These are phyloP conservation scores for Ceratocystis smalleyi DNA, from an alignment of 2,329 filamentous ascomycete genomes.

Conservation along the genomic window DNA sequence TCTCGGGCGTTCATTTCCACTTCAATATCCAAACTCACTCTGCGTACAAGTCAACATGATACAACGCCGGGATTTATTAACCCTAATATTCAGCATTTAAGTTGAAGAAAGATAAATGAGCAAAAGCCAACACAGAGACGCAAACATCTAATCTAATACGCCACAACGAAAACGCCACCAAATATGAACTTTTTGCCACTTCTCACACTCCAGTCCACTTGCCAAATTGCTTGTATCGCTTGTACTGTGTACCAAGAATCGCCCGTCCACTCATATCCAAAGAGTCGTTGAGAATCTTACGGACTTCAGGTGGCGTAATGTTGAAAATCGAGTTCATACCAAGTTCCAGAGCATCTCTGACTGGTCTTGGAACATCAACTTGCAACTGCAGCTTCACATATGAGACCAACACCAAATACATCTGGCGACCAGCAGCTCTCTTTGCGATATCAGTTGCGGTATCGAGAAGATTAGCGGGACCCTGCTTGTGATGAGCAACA, in stretches of 20 bases:
- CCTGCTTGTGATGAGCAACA: slow-evolving; percentile 23
- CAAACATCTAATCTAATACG: slow-evolving; percentile 9
- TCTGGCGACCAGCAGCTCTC: slow-evolving; percentile 44
- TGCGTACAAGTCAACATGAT: too few species aligned
- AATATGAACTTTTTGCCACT: neutral
- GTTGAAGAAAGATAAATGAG: neutral
- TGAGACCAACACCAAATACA: slow-evolving; percentile 43
- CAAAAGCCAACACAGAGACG: neutral
- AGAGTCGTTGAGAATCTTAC: slow-evolving; percentile 42
- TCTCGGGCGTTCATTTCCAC: too few species aligned
- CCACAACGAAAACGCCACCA: neutral
- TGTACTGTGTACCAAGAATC: slow-evolving; percentile 43
- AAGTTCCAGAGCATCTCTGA: slow-evolving; percentile 41
- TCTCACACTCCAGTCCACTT: slow-evolving; percentile 45
- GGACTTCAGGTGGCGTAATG: slow-evolving; percentile 38
- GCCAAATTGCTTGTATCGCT: slow-evolving; percentile 45
- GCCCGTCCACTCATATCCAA: slow-evolving; percentile 45
- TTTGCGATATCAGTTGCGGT: slow-evolving; percentile 47
- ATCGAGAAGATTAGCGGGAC: slow-evolving; percentile 31
- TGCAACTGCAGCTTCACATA: slow-evolving; percentile 49
- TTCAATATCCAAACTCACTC: too few species aligned
- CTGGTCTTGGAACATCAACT: slow-evolving; percentile 32
- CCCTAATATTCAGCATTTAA: too few species aligned
- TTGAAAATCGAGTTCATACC: slow-evolving; percentile 44
- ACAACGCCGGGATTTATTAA: too few species aligned